Conservation (phyloP, 2,329 filamentous ascomycete species). For the Aquanectria penicillioides region DNA sequence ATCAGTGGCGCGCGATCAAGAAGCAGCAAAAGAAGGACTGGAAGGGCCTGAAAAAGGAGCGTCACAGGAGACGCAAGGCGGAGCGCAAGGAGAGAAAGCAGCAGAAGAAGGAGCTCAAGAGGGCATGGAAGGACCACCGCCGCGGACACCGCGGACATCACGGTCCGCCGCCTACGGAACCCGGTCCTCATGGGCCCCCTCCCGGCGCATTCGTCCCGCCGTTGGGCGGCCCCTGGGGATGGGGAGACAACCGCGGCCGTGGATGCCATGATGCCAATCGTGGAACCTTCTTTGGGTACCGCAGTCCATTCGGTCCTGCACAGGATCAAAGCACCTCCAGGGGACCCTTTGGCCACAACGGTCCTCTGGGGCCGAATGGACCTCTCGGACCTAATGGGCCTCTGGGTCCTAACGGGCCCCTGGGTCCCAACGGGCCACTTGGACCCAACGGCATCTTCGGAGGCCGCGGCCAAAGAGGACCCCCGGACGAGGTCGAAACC, state of each 20-base stretch:
- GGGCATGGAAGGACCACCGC: constrained; percentile 43
- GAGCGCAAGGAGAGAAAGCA: constrained; percentile 48
- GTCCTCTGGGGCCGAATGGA: constrained; percentile 13
- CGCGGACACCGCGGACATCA: constrained; percentile 28
- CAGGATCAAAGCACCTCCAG: neutral
- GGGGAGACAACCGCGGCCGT: constrained; percentile 20
- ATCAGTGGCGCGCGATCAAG: constrained; percentile 52
- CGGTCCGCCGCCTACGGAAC: constrained; percentile 5
- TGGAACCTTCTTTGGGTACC: constrained; percentile 27
- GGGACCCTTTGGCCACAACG: constrained; percentile 16
- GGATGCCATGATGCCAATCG: constrained; percentile 19
- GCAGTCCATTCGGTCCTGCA: constrained; percentile 20
- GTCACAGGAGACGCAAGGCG: constrained; percentile 41
- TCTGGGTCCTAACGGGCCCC: constrained; percentile 17
- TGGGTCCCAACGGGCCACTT: constrained; percentile 21
- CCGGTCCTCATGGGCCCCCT: constrained; percentile 9
- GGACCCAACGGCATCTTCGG: constrained; percentile 23
- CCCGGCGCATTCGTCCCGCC: constrained; percentile 8
- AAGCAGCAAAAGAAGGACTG: constrained; percentile 43
- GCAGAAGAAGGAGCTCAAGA: constrained; percentile 43
- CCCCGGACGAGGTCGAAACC: constrained; percentile 6
- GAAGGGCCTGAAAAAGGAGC: constrained; percentile 45
- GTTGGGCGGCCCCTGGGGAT: constrained; percentile 16
- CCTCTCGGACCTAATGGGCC: constrained; percentile 25
- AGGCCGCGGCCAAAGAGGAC: constrained; percentile 10